Base-by-base conservation (phyloP, 768 basidiomycete genomes). In the Plicaturopsis crispa region DNA sequence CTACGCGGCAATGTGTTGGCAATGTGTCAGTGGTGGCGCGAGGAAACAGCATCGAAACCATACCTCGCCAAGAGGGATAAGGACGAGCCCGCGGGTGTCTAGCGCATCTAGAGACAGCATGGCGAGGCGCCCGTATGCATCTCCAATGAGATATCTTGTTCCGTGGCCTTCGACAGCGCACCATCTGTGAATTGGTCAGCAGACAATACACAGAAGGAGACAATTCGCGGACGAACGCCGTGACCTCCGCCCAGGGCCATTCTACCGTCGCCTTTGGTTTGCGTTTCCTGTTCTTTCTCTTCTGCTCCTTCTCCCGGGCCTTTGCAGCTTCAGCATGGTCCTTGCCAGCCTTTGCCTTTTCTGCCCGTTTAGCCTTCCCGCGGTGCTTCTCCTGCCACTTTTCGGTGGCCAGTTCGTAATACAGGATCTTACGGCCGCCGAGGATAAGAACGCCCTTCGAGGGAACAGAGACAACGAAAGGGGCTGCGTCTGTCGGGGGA, bases 191-290 rank as follows among this genome's bases (percentile, higher is more conserved):
- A 30, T 18, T 21, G 21, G 24, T 45, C 20, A 41, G 30, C 19
- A 39, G 35, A 42, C 5, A 11, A 4, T 31, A 28, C 14, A 10
- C 23, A 21, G 11, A 39, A 24, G 23, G 26, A 40, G 35, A 33
- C 11, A 37, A 24, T 18, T 31, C 16, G 8, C 17, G 21, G 3
- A 61, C 78, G 48, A 53, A 89, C 86, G 80, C 75, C 44, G 75
- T 67, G 28, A 89, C 65, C 43, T 78, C 74, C 41, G 69, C 73
- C 78, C 83, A 88, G 6, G 84, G 84, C 87, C 86, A 88, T 11
- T 76, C 71, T 12, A 86, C 67, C 24, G 54, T 51, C 0, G 73
- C 75, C 24, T 62, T 68, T 0, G 78, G 59, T 42, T 75, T 85
- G 42, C 73, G 63, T 46, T 65, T 72, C 56, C 62, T 69, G 16